Evolutionary conservation across 495 filamentous ascomycete species (phyloP).

Genomic region (Evansstolkia leycettana): DNA sequence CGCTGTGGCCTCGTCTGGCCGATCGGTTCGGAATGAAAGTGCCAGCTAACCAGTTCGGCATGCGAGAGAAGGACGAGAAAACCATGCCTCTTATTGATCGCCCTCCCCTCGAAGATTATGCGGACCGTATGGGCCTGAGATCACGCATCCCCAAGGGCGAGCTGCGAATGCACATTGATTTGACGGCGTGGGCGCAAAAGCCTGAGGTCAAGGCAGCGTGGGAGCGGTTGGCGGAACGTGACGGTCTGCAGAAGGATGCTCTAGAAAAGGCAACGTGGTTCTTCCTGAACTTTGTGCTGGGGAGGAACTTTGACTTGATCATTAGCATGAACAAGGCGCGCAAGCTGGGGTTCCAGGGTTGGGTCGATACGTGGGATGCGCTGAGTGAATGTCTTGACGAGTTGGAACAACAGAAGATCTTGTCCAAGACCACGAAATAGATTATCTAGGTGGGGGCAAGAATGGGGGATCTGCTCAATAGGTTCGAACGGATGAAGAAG

Average conservation of each 20-base stretch:
- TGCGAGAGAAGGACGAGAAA: conserved; percentile 4
- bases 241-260: conserved; percentile 33
- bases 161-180: conserved; percentile 34
- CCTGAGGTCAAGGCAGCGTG: conserved; percentile 39
- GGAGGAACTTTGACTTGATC: conserved; percentile 32
- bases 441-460: no score
- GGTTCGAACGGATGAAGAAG: no score
- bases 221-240: conserved; percentile 28
- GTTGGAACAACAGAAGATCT: conserved; percentile 20
- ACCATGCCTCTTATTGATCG: conserved; percentile 15
- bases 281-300: conserved; percentile 38
- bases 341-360: conserved; percentile 25
- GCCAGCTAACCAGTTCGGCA: conserved; percentile 32
- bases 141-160: conserved; percentile 11
- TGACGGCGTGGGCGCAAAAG: conserved; percentile 37
- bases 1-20: conserved; percentile 42
- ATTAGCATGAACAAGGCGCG: conserved; percentile 43
- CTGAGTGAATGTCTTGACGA: conserved; percentile 33
- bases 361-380: conserved; percentile 35
- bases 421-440: neutral
- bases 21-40: conserved; percentile 32
- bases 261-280: conserved; percentile 46
- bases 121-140: conserved; percentile 24
- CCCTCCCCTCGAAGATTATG: conserved; percentile 31
- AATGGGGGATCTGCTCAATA: no score